These are phyloP conservation scores for Sarcodon aspratus DNA, from an alignment of 768 basidiomycete genomes.

Conservation along the genomic window DNA sequence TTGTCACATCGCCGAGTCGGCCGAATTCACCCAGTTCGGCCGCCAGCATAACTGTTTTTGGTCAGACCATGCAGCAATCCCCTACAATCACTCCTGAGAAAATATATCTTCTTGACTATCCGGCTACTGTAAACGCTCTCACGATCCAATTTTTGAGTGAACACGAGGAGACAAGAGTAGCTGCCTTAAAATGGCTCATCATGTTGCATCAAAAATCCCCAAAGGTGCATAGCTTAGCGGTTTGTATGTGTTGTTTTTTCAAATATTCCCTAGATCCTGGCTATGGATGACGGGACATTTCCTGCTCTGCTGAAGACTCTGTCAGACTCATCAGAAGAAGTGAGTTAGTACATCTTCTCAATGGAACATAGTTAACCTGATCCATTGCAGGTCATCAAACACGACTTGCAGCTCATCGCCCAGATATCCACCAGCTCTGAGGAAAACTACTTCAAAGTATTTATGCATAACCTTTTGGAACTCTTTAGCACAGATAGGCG, in stretches of 20 bases:
- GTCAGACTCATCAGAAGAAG: slow-evolving; percentile 95
- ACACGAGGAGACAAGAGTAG: slow-evolving; percentile 92
- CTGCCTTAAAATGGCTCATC: slow-evolving; percentile 93
- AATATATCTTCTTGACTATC: slow-evolving; percentile 79
- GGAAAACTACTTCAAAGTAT: slow-evolving; percentile 89
- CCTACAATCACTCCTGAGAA: slow-evolving; percentile 29
- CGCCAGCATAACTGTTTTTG: slow-evolving; percentile 11
- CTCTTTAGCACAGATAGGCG: slow-evolving; percentile 91
- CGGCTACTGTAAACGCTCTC: slow-evolving; percentile 83
- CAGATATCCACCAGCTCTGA: slow-evolving; percentile 96
- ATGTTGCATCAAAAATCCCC: slow-evolving; percentile 99
- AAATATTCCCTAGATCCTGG: slow-evolving; percentile 54
- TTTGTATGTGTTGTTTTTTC: background rate
- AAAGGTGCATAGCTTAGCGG: slow-evolving; percentile 38
- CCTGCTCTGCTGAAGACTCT: slow-evolving; percentile 90
- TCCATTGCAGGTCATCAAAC: slow-evolving; percentile 72
- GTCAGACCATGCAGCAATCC: slow-evolving; percentile 10
- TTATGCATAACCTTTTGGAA: slow-evolving; percentile 91
- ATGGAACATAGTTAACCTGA: background rate
- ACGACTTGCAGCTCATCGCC: slow-evolving; percentile 89
- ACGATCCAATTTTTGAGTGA: slow-evolving; percentile 94
- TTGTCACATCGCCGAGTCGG: slow-evolving; percentile 11
- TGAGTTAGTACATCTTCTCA: slow-evolving; percentile 15
- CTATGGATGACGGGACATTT: slow-evolving; percentile 95
- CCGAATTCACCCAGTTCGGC: slow-evolving; percentile 21